A percentile compares a stretch with the other conserved stretches of the same genome.
Evolutionary conservation across 2,329 filamentous ascomycete species (phyloP).

Genomic region (Phialophora macrospora): DNA sequence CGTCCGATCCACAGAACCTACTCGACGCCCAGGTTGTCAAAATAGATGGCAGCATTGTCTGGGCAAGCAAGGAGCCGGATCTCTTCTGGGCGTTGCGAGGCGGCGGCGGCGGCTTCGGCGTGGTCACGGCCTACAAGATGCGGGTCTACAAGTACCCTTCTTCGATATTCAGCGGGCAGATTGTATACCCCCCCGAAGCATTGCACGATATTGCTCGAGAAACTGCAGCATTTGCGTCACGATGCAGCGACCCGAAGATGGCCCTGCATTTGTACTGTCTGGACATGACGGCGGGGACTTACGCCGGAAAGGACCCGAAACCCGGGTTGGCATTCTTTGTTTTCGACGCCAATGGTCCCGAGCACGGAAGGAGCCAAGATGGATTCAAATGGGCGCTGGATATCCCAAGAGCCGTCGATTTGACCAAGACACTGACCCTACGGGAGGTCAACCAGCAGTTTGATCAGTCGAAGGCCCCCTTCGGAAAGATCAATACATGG

Average conservation of each 20-base stretch:
- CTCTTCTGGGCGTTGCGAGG: conserved; percentile 51
- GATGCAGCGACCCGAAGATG: conserved; percentile 24
- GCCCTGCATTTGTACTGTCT: conserved; percentile 31
- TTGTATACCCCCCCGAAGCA: conserved; percentile 28
- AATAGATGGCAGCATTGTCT: conserved; percentile 46
- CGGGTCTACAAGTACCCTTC: conserved; percentile 29
- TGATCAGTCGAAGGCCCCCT: conserved; percentile 16
- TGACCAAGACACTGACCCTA: conserved; percentile 24
- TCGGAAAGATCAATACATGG: conserved; percentile 26
- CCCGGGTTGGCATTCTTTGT: conserved; percentile 29
- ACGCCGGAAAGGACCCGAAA: conserved; percentile 24
- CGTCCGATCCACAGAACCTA: conserved; percentile 49
- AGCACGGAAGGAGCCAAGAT: conserved; percentile 24
- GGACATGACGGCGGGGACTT: conserved; percentile 22
- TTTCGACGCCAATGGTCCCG: conserved; percentile 27
- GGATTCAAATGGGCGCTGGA: conserved; percentile 35
- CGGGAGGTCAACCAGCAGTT: conserved; percentile 24
- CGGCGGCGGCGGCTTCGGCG: conserved; percentile 44
- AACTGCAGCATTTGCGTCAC: conserved; percentile 21
- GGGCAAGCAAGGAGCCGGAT: conserved; percentile 49
- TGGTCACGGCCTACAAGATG: conserved; percentile 33
- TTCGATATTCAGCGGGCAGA: conserved; percentile 33
- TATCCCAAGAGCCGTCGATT: conserved; percentile 31
- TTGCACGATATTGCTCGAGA: conserved; percentile 27
- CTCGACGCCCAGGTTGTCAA: conserved; percentile 49